Percentiles rank a stretch among this genome's conserved stretches.
These are phyloP conservation scores for Sphaerobolus stellatus DNA, from an alignment of 1,284 basidiomycete genomes.

Conservation along the genomic window DNA sequence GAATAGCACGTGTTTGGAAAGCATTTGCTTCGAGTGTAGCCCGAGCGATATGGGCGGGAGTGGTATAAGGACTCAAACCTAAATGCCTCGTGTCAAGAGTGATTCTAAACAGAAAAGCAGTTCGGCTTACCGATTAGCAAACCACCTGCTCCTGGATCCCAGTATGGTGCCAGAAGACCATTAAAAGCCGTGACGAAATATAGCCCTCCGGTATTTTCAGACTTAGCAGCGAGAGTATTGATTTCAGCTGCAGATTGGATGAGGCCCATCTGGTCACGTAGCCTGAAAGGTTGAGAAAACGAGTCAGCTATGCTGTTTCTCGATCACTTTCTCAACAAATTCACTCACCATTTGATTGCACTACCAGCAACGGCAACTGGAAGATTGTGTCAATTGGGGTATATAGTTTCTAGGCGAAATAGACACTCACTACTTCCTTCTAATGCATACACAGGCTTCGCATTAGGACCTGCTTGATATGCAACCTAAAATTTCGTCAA, in stretches of 20 bases:
- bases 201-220: slow-evolving; percentile 84
- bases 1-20: slow-evolving; percentile 89
- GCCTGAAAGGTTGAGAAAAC: slow-evolving; percentile 45
- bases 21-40: slow-evolving; percentile 91
- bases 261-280: slow-evolving; percentile 87
- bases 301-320: no score
- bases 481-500: slow-evolving; percentile 59
- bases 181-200: slow-evolving; percentile 98
- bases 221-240: slow-evolving; percentile 80
- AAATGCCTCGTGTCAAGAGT: background rate
- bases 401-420: background rate
- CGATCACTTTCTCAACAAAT: background rate
- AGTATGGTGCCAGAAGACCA: slow-evolving; percentile 89
- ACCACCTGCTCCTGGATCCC: slow-evolving; percentile 86
- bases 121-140: slow-evolving; percentile 69
- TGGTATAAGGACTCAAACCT: slow-evolving; percentile 90
- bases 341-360: slow-evolving; percentile 82
- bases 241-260: slow-evolving; percentile 83
- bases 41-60: slow-evolving; percentile 89
- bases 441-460: slow-evolving; percentile 86
- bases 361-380: slow-evolving; percentile 91
- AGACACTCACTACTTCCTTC: slow-evolving; percentile 82
- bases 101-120: background rate
- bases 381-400: slow-evolving; percentile 8
- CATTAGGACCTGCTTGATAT: slow-evolving; percentile 83